Conservation (phyloP, 768 basidiomycete species). For the Lactarius trivialis region DNA sequence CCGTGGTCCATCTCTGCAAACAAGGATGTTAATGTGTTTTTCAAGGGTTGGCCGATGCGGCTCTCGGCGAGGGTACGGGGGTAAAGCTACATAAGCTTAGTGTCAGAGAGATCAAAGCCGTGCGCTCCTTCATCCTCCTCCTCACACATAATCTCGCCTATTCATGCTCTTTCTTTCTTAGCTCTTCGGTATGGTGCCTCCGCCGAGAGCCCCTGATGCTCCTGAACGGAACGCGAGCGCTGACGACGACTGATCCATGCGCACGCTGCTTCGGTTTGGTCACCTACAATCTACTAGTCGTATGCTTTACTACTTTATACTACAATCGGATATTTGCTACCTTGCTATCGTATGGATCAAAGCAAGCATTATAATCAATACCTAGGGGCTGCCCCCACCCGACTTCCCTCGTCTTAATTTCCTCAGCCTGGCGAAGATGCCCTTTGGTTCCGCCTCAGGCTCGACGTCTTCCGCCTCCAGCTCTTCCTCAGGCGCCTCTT, state of each 20-base stretch:
- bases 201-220: not conserved
- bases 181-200: slow-evolving; percentile 28
- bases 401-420: not conserved
- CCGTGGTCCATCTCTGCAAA: not conserved
- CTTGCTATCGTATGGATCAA: not conserved
- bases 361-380: too few relatives aligned
- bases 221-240: not conserved
- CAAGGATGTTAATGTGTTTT: not conserved
- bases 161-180: slow-evolving; percentile 4
- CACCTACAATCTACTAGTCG: not conserved
- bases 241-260: not conserved
- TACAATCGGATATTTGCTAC: not conserved
- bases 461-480: not conserved
- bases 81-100: slow-evolving; percentile 57
- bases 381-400: not conserved
- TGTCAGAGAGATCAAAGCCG: slow-evolving; percentile 61
- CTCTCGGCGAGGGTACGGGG: slow-evolving; percentile 61
- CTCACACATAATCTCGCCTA: not conserved
- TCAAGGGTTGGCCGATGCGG: slow-evolving; percentile 55
- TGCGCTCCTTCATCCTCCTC: slow-evolving; percentile 28
- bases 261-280: not conserved
- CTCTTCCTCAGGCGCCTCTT: not conserved
- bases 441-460: not conserved
- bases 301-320: not conserved
- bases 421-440: not conserved